Conservation (phyloP, 2,329 filamentous ascomycete genomes). For the Arthrobotrys conoides region DNA sequence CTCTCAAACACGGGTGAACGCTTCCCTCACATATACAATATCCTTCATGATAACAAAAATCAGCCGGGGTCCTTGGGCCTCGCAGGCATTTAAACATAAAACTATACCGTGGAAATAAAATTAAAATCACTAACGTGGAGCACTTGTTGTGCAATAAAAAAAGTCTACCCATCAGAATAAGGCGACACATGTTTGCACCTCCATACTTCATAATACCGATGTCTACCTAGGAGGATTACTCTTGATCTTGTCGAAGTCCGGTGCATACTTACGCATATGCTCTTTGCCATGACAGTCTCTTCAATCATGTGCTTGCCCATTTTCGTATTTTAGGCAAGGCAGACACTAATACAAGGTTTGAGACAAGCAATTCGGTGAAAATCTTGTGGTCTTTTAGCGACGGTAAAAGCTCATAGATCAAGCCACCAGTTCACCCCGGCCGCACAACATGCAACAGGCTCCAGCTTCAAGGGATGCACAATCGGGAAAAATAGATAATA, state of each 20-base stretch:
- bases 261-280: no score
- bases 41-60: neutral
- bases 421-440: slow-evolving; percentile 1
- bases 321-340: neutral
- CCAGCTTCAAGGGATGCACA: slow-evolving; percentile 4
- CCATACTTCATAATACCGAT: no score
- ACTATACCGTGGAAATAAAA: neutral
- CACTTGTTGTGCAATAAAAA: no score
- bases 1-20: neutral
- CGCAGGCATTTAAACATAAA: neutral
- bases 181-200: no score
- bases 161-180: no score
- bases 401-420: neutral
- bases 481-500: slow-evolving; percentile 21
- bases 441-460: neutral
- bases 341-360: neutral
- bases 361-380: slow-evolving; percentile 24
- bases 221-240: no score
- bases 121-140: no score
- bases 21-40: neutral
- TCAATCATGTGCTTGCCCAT: neutral
- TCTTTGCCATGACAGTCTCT: neutral
- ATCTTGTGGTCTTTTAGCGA: slow-evolving; percentile 24
- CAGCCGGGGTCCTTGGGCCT: neutral
- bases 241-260: no score